Evolutionary conservation across 108 stramenopile species (phyloP), one percentile per base, ranked within the genome.

Genomic region (Craspedostauros australis): DNA sequence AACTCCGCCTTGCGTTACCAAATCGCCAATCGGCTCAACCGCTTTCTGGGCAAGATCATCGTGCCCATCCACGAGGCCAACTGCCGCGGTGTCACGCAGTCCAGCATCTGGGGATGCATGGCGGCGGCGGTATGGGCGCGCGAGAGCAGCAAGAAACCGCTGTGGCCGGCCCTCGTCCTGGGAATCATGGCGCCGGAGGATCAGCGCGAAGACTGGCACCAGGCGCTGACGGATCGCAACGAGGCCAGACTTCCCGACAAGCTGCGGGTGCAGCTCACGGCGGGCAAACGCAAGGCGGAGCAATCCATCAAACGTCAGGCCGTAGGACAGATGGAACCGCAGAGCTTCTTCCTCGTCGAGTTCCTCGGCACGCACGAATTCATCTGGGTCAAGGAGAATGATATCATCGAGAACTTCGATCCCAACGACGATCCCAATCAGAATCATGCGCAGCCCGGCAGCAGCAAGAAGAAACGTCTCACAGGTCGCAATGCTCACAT

Each of bases 311-410:
- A 77, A 54, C 63, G 76, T 36, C 76, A 84, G 33, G 50, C 34
- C 3, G 46, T 39, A 1, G 69, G 63, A 14, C 54, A 58, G 12
- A 39, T 64, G 14, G 81, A 84, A 26, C 54, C 62, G 4, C 79
- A 84, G 68, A 88, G 86, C 60, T 88, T 77, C 59, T 92, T 92
- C 54, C 60, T 92, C 25, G 86, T 88, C 32, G 91, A 92, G 54
- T 92, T 92, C 55, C 72, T 92, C 47, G 91, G 91, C 4, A 84
- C 80, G 15, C 91, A 92, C 57, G 86, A 88, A 59, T 92, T 92
- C 46, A 88, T 88, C 45, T 92, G 91, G 91, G 85, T 87, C 0
- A 57, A 72, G 25, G 91, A 92, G 53, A 61, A 76, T 34, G 91
- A 88, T 26, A 92, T 92, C 46, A 69, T 84, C 3, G 91, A 92